Evolutionary conservation across 768 basidiomycete species (phyloP), one percentile per base, ranked within the genome.

Genomic region (Suillus subluteus): DNA sequence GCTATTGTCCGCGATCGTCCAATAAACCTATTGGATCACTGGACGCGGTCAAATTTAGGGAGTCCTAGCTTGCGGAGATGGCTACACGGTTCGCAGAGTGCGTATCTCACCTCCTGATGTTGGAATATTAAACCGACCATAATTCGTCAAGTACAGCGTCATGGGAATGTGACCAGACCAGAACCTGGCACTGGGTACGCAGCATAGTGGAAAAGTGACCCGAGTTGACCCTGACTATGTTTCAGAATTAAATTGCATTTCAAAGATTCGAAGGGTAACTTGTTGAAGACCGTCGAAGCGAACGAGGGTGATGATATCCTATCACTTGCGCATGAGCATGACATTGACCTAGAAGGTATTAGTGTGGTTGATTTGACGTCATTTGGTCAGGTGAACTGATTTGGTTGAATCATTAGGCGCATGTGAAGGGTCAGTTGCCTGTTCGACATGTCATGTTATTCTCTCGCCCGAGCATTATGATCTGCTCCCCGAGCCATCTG

Each of bases 391-490:
- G 30, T 54, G 61, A 40, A 18, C 55, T 38, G 12, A 32, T n/a
- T 15, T 66, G 58, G 44, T 46, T 55, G 44, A 62, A 43, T 55
- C 16, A 18, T 61, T 64, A 98, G 96, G 96, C 65, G 97, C 97
- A 35, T 99, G 98, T 78, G 97, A 99, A 81, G 92, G 95, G 48
- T 97, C 95, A 1, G 87, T 98, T 58, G 97, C 97, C 18, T 99
- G 97, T 75, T 98, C 97, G 16, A 99, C 97, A 26, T 99, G 97
- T 76, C 97, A 99, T 76, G 87, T 99, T 65, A 94, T 99, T 66
- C 83, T 96, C 63, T 82, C 88, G 32, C 85, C 86, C 26, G 89
- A 95, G 73, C 83, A 89, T 67, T 98, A 96, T 75, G 94, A 98
- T 76, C 76, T 86, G 58, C 84, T 99, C 3, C 91, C 94, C 1